Evolutionary conservation across 805 yeast species (phyloP), one percentile per base, ranked within the genome.

Genomic region (Ogataea pilisensis): DNA sequence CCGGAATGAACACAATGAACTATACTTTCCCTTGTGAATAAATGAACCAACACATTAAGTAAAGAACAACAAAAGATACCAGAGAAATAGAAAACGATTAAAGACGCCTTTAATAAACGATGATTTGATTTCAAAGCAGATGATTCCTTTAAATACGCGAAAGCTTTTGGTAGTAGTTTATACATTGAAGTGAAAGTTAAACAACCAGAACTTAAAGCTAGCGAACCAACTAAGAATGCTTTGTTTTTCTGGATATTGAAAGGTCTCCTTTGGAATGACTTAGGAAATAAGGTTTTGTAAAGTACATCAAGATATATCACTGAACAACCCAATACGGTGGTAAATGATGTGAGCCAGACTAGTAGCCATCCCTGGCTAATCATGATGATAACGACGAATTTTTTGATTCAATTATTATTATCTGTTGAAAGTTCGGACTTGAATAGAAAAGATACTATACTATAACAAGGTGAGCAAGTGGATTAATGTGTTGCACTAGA

Each of bases 191-290:
- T 88, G 54, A 89, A 78, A 2, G 82, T 43, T 60, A 91, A 71
- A 20, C 95, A 86, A 0, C 99, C 98, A 0, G 91, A 70, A 48
- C 90, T 80, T 37, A 90, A 63, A 0, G 93, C 76, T 22, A 91
- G 70, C 2, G 95, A 83, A 26, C 80, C 80, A 30, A 85, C 80
- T 45, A 91, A 70, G 56, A 90, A 80, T 12, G 65, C 61, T 28
- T 82, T 76, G 56, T 83, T 81, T 41, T 75, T 73, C 39, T 74
- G 70, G 32, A 85, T 69, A 29, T 72, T 64, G 57, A 84, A 80
- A 1, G 73, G 72, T 46, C 65, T 63, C 32, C 50, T 53, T 7
- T 45, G 48, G 2, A 75, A 73, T 40, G 66, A 47, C 38, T 46
- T 53, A 5, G 68, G 73, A 25, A 82, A 73, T 27, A 75, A 42